Conservation (phyloP, 2,329 filamentous ascomycete genomes). For the Epichloe gansuensis region DNA sequence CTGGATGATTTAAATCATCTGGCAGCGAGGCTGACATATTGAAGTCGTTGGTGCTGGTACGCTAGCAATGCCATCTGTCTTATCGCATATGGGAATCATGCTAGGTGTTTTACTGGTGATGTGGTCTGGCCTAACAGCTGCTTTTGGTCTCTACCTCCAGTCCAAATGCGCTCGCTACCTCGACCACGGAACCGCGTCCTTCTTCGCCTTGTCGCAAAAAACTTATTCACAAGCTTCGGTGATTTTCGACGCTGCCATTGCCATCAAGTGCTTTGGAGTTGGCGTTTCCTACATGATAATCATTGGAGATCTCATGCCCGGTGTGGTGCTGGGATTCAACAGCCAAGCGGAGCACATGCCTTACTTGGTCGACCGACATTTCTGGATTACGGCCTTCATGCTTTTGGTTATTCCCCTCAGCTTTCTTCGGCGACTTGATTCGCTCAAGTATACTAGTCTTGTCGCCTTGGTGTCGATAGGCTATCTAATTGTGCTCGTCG, state of each 20-base stretch:
- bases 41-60: conserved; percentile 86
- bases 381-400: conserved; percentile 98
- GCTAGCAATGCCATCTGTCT: conserved; percentile 85
- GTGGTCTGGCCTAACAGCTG: conserved; percentile 81
- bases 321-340: conserved; percentile 73
- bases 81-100: conserved; percentile 89
- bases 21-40: conserved; percentile 7
- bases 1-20: conserved; percentile 4
- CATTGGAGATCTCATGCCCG: conserved; percentile 96
- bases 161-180: conserved; percentile 86
- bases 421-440: conserved; percentile 82
- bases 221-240: conserved; percentile 95
- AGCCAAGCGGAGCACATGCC: conserved; percentile 45
- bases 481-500: conserved; percentile 83
- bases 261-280: conserved; percentile 95
- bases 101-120: conserved; percentile 73
- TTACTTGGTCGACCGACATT: conserved; percentile 79
- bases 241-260: conserved; percentile 89
- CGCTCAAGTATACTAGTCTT: conserved; percentile 92
- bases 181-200: conserved; percentile 76
- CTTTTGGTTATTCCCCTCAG: conserved; percentile 88
- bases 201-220: conserved; percentile 92
- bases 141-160: conserved; percentile 91
- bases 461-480: conserved; percentile 85
- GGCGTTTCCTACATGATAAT: conserved; percentile 97